Evolutionary conservation across 768 basidiomycete species (phyloP), one percentile per base, ranked within the genome.

Genomic region (Leccinum sublutescens): DNA sequence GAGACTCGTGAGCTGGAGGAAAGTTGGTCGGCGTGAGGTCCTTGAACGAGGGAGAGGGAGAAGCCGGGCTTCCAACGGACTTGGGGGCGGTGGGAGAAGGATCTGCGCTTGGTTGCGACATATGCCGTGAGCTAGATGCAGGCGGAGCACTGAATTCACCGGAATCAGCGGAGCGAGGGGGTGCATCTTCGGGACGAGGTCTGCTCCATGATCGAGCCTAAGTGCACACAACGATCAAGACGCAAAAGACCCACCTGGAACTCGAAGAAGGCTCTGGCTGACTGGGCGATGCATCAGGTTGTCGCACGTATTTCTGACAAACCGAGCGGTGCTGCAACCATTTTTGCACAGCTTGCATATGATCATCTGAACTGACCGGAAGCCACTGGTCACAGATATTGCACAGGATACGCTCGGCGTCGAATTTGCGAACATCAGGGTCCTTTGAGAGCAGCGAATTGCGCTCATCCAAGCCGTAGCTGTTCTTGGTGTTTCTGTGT

Each of bases 371-470:
- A 19, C 81, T 82, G 47, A 89, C 75, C 12, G 76, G 60, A n/a
- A 91, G 68, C 89, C 88, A 90, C 27, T 75, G 70, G 48, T 89
- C 88, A 69, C 89, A 91, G 49, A 80, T 74, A 56, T 82, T 83
- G 64, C 89, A 91, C 0, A 89, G 76, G 0, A 90, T 78, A 7
- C 89, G 82, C 64, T 90, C 88, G 3, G 84, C 78, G 57, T 91
- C 89, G 66, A 87, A 87, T 66, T 88, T 89, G 62, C 87, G 82
- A n/a, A 88, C 82, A 60, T 86, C 82, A 3, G 85, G 82, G 67
- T 91, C 89, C 52, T 83, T 81, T 43, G 82, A 72, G 60, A 91
- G 80, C 36, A 84, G 65, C 1, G 79, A 72, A 64, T 81, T 83
- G 60, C 85, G 80, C 65, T 87, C 82, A 33, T 89, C 85, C 58